phyloP scores from a whole-genome alignment of 306 rosid genomes.

The Rubus parviflorus region DNA sequence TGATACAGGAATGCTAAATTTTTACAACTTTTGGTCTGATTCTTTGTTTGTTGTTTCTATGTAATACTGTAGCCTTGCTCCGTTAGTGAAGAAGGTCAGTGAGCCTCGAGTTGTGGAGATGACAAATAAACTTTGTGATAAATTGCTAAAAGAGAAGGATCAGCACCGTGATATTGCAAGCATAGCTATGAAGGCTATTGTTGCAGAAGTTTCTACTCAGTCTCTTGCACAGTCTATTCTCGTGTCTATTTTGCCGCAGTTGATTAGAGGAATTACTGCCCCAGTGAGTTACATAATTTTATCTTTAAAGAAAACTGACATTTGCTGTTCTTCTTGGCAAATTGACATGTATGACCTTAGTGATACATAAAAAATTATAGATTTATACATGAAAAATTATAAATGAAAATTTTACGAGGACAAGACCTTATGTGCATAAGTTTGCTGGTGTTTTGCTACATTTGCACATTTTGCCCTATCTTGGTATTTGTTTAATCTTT shows the following conservation, averaged over 20 bases:
- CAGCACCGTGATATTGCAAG: constrained; percentile 95
- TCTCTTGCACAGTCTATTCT: constrained; percentile 92
- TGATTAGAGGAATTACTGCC: constrained; percentile 78
- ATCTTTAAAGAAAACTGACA: background rate
- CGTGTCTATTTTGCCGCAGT: constrained; percentile 62
- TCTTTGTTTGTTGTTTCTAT: constrained; percentile 3
- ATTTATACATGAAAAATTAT: no score
- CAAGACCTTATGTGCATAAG: no score
- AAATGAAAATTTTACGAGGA: no score
- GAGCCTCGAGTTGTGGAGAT: constrained; percentile 90
- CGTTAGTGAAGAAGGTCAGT: constrained; percentile 81
- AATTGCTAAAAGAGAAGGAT: constrained; percentile 85
- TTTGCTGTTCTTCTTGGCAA: no score
- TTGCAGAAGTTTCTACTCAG: constrained; percentile 83
- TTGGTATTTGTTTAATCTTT: no score
- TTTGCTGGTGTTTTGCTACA: no score
- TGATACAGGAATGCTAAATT: background rate
- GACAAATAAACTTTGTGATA: constrained; percentile 76
- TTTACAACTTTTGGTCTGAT: background rate
- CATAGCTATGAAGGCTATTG: constrained; percentile 94
- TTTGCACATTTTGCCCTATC: no score
- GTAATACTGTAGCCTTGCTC: constrained; percentile 75
- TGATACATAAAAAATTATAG: no score
- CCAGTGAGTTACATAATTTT: constrained; percentile 52
- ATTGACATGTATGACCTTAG: no score